Evolutionary conservation across 495 filamentous ascomycete species (phyloP), one percentile per base, ranked within the genome.

Genomic region (Lasiosphaeriaceae sp.): DNA sequence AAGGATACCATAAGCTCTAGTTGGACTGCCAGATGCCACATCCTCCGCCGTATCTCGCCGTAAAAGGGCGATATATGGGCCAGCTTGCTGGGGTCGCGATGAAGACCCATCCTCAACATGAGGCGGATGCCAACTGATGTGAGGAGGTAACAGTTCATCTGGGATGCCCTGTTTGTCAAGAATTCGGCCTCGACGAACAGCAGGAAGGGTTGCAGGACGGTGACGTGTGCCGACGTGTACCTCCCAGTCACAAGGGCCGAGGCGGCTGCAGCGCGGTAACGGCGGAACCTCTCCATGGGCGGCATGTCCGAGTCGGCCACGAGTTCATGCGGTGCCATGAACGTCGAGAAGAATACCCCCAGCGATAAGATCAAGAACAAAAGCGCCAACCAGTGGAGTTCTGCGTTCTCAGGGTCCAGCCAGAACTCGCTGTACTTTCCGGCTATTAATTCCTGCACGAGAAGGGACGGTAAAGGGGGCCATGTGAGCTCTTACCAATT

Each of bases 51-150:
- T 68, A 83, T 81, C 63, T 86, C 82, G 5, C 75, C 80, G 23
- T 79, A 67, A 48, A 80, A 82, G 1, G 76, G 68, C 0, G 80
- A 77, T 41, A 88, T 82, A 21, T 70, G 67, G 26, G 72, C 63
- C n/a, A 74, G 59, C 46, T 72, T 67, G 52, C 68, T 71, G 8
- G 77, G 70, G 51, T 86, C 83, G 19, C 82, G 75, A 53, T 86
- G 83, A 21, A 80, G 73, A 14, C 81, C 83, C 76, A 82, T 78
- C 47, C 76, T 75, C 44, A 84, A 47, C 54, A 83, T 79, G 1
- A 85, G 66, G 12, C 80, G 76, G 24, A 82, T 69, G 19, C 72
- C 59, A 16, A 72, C 71, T 14, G 78, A 76, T 0, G 76, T 70
- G 9, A 80, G 56, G 11, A 84, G 65, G 61, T 78, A 83, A 47